These are phyloP conservation scores for Cytospora piceae DNA, from an alignment of 2,329 filamentous ascomycete genomes.

Conservation along the genomic window DNA sequence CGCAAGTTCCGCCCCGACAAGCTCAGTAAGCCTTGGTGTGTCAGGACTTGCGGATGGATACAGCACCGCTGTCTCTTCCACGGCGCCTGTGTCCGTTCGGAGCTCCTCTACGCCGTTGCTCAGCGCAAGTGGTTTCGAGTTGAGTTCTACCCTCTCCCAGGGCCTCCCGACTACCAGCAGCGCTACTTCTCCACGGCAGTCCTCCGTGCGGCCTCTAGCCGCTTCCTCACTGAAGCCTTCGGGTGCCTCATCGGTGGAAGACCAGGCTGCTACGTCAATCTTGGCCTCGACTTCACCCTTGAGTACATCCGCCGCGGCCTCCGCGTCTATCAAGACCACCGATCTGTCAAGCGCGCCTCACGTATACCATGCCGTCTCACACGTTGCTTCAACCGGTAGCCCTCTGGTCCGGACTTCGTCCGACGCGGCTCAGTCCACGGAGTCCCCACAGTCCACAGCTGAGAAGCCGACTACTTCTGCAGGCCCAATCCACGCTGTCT, in stretches of 20 bases:
- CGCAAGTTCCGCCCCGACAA: background rate
- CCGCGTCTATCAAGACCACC: conserved; percentile 3
- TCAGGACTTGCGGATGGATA: background rate
- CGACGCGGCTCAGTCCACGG: conserved; percentile 21
- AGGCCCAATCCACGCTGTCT: no score
- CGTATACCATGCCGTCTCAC: background rate
- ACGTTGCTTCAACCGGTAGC: conserved; percentile 6
- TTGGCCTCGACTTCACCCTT: background rate
- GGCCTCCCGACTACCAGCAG: background rate
- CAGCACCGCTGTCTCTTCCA: conserved; percentile 6
- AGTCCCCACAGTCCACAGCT: background rate
- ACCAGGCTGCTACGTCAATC: conserved; percentile 1
- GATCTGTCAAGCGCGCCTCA: background rate
- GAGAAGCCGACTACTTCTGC: background rate
- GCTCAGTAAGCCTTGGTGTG: background rate
- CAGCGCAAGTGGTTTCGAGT: conserved; percentile 5
- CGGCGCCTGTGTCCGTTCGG: background rate
- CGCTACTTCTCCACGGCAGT: background rate
- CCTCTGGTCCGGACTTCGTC: background rate
- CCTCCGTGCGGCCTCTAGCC: background rate
- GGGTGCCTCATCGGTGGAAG: background rate
- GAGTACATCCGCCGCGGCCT: background rate
- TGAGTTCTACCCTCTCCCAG: conserved; percentile 8
- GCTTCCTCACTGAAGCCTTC: conserved; percentile 3
- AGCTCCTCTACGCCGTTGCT: background rate